phyloP scores from a whole-genome alignment of 805 yeast species.

The Jamesozyma jinghongensis region DNA sequence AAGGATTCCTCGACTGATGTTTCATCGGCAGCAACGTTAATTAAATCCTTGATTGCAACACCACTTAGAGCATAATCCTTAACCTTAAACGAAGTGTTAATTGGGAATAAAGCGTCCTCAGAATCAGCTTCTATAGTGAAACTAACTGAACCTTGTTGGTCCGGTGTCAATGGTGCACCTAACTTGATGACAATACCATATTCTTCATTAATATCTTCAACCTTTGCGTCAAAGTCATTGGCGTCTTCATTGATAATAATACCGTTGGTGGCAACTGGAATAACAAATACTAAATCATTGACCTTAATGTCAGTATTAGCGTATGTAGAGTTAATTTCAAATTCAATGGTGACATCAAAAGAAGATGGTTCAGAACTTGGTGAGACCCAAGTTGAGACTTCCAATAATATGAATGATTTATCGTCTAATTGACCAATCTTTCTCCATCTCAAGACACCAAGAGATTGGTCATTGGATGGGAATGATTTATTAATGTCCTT shows the following conservation, averaged over 20 bases:
- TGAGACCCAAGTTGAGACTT: conserved; percentile 78
- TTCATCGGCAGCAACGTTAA: conserved; percentile 33
- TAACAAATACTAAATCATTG: conserved; percentile 40
- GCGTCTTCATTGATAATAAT: conserved; percentile 41
- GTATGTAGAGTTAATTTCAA: conserved; percentile 52
- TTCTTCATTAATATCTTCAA: conserved; percentile 51
- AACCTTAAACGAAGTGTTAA: conserved; percentile 51
- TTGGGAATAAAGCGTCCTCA: conserved; percentile 86
- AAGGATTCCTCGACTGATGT: conserved; percentile 36
- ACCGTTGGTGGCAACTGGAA: conserved; percentile 60
- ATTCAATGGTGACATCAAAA: conserved; percentile 78
- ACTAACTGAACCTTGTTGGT: conserved; percentile 65
- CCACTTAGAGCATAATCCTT: conserved; percentile 44
- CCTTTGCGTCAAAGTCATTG: conserved; percentile 44
- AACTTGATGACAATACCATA: conserved; percentile 59
- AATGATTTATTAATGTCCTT: conserved; percentile 73
- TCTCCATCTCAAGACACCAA: conserved; percentile 92
- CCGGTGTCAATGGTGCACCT: conserved; percentile 39
- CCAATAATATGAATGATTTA: conserved; percentile 49
- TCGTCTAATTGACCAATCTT: conserved; percentile 56
- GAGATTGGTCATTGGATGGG: conserved; percentile 83
- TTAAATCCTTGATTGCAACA: conserved; percentile 54
- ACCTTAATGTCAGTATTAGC: conserved; percentile 24
- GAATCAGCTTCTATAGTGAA: conserved; percentile 62
- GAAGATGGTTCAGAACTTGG: conserved; percentile 39